Conservation (phyloP, 176 grass and related monocot species). For the Chrysopogon serrulatus region DNA sequence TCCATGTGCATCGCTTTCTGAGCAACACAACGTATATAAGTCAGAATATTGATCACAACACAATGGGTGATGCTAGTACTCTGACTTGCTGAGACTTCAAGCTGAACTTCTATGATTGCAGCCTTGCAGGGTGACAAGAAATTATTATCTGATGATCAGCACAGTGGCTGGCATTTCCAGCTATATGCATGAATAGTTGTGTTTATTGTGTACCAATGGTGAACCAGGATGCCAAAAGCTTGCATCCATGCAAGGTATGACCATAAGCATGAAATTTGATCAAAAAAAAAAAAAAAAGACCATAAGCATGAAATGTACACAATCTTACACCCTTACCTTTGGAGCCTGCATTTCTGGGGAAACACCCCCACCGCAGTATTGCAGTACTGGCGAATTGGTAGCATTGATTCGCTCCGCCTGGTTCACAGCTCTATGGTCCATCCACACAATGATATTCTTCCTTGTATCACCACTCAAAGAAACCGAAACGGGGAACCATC, state of each 20-base stretch:
- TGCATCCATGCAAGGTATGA: background rate
- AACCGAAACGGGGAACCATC: slow-evolving; percentile 90
- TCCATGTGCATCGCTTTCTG: background rate
- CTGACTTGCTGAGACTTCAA: background rate
- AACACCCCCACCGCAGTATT: slow-evolving; percentile 84
- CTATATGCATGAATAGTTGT: background rate
- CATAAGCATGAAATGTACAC: background rate
- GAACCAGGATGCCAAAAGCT: background rate
- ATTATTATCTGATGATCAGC: background rate
- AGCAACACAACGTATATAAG: background rate
- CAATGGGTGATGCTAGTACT: background rate
- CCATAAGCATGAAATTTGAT: background rate
- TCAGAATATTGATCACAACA: background rate
- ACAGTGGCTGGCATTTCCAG: background rate
- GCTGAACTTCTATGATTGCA: background rate
- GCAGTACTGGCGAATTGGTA: slow-evolving; percentile 71
- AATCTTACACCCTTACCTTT: slow-evolving; percentile 49
- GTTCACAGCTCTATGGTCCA: slow-evolving; percentile 92
- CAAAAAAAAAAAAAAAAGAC: too few relatives aligned
- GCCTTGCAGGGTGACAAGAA: background rate
- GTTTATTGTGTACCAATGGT: background rate
- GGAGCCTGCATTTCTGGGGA: slow-evolving; percentile 98
- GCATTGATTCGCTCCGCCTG: slow-evolving; percentile 87
- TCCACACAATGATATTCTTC: slow-evolving; percentile 96
- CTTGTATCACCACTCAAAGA: slow-evolving; percentile 82